Evolutionary conservation across 306 rosid species (phyloP).

Genomic region (Rosa multiflora): DNA sequence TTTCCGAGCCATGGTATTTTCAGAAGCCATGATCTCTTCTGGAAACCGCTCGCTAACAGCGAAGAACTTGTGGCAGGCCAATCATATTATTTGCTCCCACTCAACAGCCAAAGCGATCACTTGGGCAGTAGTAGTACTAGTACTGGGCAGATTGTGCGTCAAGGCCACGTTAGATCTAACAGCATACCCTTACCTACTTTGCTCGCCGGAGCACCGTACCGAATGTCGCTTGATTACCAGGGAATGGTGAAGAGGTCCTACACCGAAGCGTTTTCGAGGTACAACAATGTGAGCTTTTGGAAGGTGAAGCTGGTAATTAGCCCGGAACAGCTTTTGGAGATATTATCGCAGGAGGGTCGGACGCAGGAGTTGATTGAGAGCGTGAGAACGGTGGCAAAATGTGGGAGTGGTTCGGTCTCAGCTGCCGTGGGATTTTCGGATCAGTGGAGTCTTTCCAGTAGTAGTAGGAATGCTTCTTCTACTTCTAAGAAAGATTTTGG

Average conservation of each 20-base stretch:
- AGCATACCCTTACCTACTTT: constrained; percentile 44
- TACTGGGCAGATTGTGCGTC: constrained; percentile 30
- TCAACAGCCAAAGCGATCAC: constrained; percentile 17
- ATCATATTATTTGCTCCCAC: constrained; percentile 69
- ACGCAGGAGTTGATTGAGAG: constrained; percentile 75
- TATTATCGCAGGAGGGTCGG: constrained; percentile 62
- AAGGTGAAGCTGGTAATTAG: constrained; percentile 79
- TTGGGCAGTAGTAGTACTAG: background rate
- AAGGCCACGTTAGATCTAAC: constrained; percentile 69
- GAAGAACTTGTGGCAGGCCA: constrained; percentile 62
- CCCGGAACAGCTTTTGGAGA: constrained; percentile 63
- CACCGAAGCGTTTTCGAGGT: constrained; percentile 44
- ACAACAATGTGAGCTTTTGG: constrained; percentile 57
- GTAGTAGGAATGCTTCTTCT: constrained; percentile 56
- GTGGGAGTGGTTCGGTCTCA: constrained; percentile 44
- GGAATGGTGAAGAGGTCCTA: constrained; percentile 56
- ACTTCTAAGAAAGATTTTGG: constrained; percentile 45
- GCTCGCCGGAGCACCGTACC: constrained; percentile 41
- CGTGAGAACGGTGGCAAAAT: constrained; percentile 76
- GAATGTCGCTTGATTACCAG: constrained; percentile 67
- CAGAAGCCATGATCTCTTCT: constrained; percentile 70
- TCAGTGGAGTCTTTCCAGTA: constrained; percentile 68
- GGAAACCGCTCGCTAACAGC: constrained; percentile 58
- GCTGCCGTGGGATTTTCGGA: constrained; percentile 54
- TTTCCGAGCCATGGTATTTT: constrained; percentile 70